Evolutionary conservation across 2,329 filamentous ascomycete genomes (phyloP), one percentile per base, ranked within the genome.

Genomic region (Colletotrichum eleusines): DNA sequence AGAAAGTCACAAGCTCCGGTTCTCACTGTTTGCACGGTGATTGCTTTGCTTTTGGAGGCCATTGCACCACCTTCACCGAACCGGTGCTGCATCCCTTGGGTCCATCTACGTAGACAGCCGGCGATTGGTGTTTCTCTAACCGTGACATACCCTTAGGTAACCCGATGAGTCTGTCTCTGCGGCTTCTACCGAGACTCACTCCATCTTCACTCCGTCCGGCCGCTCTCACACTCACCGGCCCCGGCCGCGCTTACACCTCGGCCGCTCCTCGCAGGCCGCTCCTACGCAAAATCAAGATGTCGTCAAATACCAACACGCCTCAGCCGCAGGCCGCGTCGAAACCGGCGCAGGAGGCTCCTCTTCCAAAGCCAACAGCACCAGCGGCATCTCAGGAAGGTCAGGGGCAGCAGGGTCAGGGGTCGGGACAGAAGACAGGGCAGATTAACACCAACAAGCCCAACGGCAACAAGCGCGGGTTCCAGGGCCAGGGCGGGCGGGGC

Each of bases 401-500:
- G 48, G 35, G 26, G 35, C n/a, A n/a, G 26, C 73, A 74, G 48
- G 51, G 71, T 35, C 44, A 63, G 48, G 35, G 26, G 35, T 42
- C 35, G 33, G 60, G 33, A 23, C 48, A 33, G 35, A 63, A 54
- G 50, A 59, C 63, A 58, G 62, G 59, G 69, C 69, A 71, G 31
- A 71, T 40, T 44, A 60, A 61, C 33, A 50, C 57, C 6, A 58
- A 46, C 46, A 72, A 61, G 26, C 59, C 58, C 44, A 73, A 68
- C 26, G 74, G 69, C 33, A 68, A 74, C 38, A 68, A 74, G 58
- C 58, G 73, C n/a, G 69, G 65, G 23, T 69, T 72, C 57, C 72
- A 72, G 73, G 64, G 58, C 8, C 64, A 71, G 12, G 65, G 65
- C 6, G 69, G 67, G 1, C 62, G 66, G 40, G 73, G 74, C n/a